Evolutionary conservation across 1,284 basidiomycete genomes (phyloP), one percentile per base, ranked within the genome.

Genomic region (Mycena sp.): DNA sequence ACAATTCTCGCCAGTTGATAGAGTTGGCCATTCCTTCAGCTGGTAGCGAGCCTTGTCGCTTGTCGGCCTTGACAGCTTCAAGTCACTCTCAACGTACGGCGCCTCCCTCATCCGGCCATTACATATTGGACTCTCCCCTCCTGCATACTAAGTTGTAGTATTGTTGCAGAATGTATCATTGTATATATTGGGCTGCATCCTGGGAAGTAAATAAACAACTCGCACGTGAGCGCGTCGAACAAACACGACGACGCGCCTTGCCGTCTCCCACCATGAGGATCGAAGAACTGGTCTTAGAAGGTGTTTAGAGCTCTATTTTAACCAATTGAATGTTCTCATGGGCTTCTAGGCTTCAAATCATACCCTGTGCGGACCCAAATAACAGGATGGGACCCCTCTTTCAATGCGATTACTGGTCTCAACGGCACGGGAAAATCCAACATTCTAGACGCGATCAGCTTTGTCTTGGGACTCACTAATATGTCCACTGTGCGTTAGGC

Each of bases 401-500:
- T 98, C 86, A 98, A 98, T 76, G 96, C 96, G 14, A 98, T 98
- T 78, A 99, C 96, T 1, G 96, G 96, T 54, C 87, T 98, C 69
- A 98, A 98, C 79, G 96, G 92, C 6, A 92, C 91, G 0, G 95
- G 96, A 69, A 98, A 98, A 82, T 97, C 95, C 65, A 99, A 99
- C 79, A 98, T 99, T 70, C 88, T 98, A 68, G 96, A 98, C 81
- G 95, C 96, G 62, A 98, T 98, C 78, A 96, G 94, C 77, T 98
- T 98, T 75, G 95, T 98, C 11, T 84, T 98, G n/a, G 96, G 96
- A 23, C 93, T 98, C 68, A 98, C 95, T 2, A 97, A 98, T 76
- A 92, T 96, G 90, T 83, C 90, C 12, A 90, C 90, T 68, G 95
- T 92, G 67, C 59, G 85, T 75, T 0, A 9, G 16, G 66, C 53